Base-by-base conservation (phyloP, 495 filamentous ascomycete species). In the Parachaetomium inaequale region DNA sequence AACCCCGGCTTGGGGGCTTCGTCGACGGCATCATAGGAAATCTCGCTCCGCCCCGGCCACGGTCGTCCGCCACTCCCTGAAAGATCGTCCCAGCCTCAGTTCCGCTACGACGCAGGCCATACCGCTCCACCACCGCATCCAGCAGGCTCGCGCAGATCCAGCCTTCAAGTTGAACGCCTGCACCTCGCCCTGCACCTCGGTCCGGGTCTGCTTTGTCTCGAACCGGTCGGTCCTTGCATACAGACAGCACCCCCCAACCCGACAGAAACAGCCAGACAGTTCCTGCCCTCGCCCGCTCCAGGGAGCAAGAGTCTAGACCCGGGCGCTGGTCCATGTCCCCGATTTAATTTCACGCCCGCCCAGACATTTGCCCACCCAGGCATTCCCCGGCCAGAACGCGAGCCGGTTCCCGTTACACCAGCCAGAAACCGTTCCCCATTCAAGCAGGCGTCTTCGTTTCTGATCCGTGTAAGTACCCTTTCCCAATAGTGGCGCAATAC, bases 271-370 rank as follows among this genome's bases (percentile, higher is more conserved):
- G 58, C 58, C 32, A 14, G 23, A 34, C 3, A 19, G 17, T 17
- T 28, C 43, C n/a, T 49, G n/a, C 26, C 23, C 19, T 42, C 17
- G 31, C 21, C 32, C 5, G 25, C 14, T 10, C 17, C 58, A 8
- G 29, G 8, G 34, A 25, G 45, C 8, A 21, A 42, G 23, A 52
- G 49, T 60, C 58, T 60, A 52, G 58, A 43, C 58, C 47, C 47
- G 34, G 25, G 10, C 34, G 19, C 25, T 38, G 34, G 23, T 15
- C 58, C 46, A 51, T 38, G 46, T 21, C 46, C 34, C 57, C 57
- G 47, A 28, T 29, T 51, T 53, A 40, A 52, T 59, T 42, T 60
- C 31, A 60, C 56, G 56, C 56, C 52, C 26, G 29, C 56, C 45
- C 56, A 21, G 42, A 12, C 17, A n/a, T 40, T 36, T 40, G 32